These are phyloP conservation scores for Seiridium unicorne DNA, from an alignment of 2,329 filamentous ascomycete genomes.

Conservation along the genomic window DNA sequence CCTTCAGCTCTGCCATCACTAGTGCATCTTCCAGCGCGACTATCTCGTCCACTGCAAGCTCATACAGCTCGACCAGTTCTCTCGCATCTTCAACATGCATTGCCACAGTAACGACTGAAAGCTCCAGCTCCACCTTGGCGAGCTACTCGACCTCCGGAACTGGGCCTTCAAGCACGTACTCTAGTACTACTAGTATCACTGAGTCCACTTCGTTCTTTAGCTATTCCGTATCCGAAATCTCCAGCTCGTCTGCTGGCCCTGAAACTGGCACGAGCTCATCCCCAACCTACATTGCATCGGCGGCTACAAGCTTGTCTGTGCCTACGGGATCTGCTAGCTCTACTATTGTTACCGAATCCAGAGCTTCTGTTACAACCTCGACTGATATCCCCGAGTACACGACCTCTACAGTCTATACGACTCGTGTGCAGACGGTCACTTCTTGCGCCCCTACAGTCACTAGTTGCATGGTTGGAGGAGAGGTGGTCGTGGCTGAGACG, in stretches of 20 bases:
- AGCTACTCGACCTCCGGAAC: neutral
- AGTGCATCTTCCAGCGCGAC: neutral
- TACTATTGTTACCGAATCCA: neutral
- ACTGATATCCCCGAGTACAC: constrained; percentile 11
- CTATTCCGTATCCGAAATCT: neutral
- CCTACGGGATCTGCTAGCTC: neutral
- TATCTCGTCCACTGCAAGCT: neutral
- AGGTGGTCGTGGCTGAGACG: constrained; percentile 35
- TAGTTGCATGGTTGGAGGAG: constrained; percentile 35
- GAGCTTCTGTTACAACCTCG: neutral
- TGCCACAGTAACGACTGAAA: neutral
- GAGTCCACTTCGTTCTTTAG: neutral
- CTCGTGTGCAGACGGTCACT: constrained; percentile 32
- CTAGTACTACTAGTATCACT: neutral
- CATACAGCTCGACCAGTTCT: neutral
- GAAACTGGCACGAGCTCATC: neutral
- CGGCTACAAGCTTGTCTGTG: neutral
- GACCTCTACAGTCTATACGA: constrained; percentile 29
- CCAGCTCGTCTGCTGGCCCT: neutral
- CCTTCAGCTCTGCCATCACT: neutral
- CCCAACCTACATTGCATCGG: neutral
- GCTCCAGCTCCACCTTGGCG: neutral
- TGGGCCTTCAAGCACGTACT: neutral
- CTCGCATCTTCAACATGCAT: neutral
- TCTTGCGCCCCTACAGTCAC: constrained; percentile 29